These are phyloP conservation scores for Cercospora sojina DNA, from an alignment of 2,329 filamentous ascomycete genomes.

Conservation along the genomic window DNA sequence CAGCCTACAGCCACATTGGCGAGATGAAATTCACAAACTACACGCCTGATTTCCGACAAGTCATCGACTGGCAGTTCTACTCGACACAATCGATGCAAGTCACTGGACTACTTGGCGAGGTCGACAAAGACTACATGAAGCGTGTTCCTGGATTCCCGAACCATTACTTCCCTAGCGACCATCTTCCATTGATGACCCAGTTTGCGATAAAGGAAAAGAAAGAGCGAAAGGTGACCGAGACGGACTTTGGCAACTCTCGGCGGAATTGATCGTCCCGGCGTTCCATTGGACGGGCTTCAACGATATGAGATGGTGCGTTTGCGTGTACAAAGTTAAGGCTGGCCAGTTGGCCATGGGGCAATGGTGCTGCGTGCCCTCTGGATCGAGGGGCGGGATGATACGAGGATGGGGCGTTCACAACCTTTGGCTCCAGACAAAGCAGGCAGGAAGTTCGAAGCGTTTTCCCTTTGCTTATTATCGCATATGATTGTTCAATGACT, in stretches of 20 bases:
- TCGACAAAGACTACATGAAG: constrained; percentile 80
- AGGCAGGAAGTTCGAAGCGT: constrained; percentile 10
- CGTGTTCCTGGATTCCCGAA: constrained; percentile 89
- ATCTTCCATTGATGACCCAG: constrained; percentile 84
- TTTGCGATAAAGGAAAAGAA: constrained; percentile 87
- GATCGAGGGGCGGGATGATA: not conserved
- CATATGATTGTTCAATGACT: constrained; percentile 1
- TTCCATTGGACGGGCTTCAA: constrained; percentile 7
- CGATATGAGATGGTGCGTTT: constrained; percentile 5
- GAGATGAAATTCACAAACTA: constrained; percentile 96
- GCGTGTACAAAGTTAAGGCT: constrained; percentile 11
- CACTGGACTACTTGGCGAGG: constrained; percentile 77
- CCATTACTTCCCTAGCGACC: constrained; percentile 91
- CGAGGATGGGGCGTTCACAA: constrained; percentile 8
- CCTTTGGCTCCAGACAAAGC: constrained; percentile 17
- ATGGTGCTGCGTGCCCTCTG: not conserved
- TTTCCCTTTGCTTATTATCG: constrained; percentile 1
- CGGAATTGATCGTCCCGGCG: constrained; percentile 22
- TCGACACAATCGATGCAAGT: constrained; percentile 86
- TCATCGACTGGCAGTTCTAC: constrained; percentile 98
- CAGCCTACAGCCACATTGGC: constrained; percentile 80
- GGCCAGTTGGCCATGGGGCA: not conserved
- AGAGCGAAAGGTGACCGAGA: constrained; percentile 51
- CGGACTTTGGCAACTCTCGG: constrained; percentile 36
- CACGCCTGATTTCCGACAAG: constrained; percentile 85